phyloP scores from a whole-genome alignment of 768 basidiomycete genomes.

The Rhodocollybia butyracea region DNA sequence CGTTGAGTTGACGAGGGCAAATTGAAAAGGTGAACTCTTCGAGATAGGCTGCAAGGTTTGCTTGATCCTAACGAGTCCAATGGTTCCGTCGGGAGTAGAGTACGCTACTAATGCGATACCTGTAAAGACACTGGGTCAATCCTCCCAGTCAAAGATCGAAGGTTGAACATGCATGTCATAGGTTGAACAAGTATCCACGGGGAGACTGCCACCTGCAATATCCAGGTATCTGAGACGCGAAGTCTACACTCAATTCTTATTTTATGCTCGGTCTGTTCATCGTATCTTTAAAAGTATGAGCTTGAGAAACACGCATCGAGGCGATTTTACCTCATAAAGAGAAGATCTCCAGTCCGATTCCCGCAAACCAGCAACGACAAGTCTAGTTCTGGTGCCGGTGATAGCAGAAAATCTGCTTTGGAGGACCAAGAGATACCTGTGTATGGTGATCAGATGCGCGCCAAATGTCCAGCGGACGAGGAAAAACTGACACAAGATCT shows the following conservation, averaged over 20 bases:
- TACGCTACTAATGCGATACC: constrained; percentile 60
- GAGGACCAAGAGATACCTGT: constrained; percentile 70
- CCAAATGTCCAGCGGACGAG: not conserved
- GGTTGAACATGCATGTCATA: not conserved
- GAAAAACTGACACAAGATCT: constrained; percentile 45
- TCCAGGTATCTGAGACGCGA: constrained; percentile 54
- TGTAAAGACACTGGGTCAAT: constrained; percentile 26
- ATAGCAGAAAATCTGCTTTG: constrained; percentile 53
- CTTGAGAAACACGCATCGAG: not conserved
- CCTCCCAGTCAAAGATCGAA: not conserved
- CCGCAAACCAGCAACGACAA: constrained; percentile 70
- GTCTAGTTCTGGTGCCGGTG: constrained; percentile 47
- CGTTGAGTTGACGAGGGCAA: constrained; percentile 31
- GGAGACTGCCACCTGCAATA: constrained; percentile 60
- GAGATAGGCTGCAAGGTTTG: constrained; percentile 37
- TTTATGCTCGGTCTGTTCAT: constrained; percentile 5
- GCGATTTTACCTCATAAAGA: constrained; percentile 61
- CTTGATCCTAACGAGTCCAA: constrained; percentile 51
- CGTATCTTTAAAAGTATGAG: constrained; percentile 18
- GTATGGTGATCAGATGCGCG: not conserved
- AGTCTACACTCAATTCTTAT: constrained; percentile 28
- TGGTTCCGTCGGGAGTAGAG: constrained; percentile 52
- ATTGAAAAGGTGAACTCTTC: constrained; percentile 23
- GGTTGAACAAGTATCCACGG: constrained; percentile 41
- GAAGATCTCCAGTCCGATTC: constrained; percentile 60